Conservation (phyloP, 2,329 filamentous ascomycete species). For the Stachybotrys chartarum region DNA sequence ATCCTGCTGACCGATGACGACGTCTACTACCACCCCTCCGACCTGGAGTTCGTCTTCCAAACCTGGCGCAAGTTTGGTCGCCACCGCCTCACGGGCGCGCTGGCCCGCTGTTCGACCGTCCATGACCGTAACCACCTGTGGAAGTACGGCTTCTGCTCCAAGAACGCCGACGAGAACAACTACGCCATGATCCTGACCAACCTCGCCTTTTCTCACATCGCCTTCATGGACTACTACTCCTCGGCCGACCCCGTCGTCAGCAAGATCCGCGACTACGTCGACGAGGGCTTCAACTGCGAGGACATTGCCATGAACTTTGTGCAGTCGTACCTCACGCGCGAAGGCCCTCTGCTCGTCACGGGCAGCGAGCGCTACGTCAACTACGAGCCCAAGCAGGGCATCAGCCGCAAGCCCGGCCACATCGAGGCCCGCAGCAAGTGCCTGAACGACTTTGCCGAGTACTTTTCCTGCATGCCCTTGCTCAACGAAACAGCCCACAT, state of each 20-base stretch:
- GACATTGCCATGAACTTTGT: slow-evolving; percentile 32
- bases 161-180: slow-evolving; percentile 12
- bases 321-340: slow-evolving; percentile 22
- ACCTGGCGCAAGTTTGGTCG: slow-evolving; percentile 30
- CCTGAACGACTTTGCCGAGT: slow-evolving; percentile 24
- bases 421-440: slow-evolving; percentile 25
- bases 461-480: slow-evolving; percentile 27
- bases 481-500: slow-evolving; percentile 24
- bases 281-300: slow-evolving; percentile 31
- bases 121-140: slow-evolving; percentile 15
- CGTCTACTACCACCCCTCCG: slow-evolving; percentile 28
- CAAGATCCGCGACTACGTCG: slow-evolving; percentile 27
- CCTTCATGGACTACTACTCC: slow-evolving; percentile 30
- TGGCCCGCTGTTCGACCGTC: slow-evolving; percentile 25
- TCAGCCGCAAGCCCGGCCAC: slow-evolving; percentile 24
- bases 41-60: slow-evolving; percentile 33
- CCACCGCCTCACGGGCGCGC: slow-evolving; percentile 24
- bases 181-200: slow-evolving; percentile 31
- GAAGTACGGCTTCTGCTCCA: slow-evolving; percentile 24
- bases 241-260: slow-evolving; percentile 22
- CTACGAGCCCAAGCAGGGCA: slow-evolving; percentile 21
- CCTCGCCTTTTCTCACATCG: slow-evolving; percentile 28
- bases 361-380: slow-evolving; percentile 25
- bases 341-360: slow-evolving; percentile 25
- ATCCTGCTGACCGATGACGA: slow-evolving; percentile 33